Percentiles rank a stretch among this genome's conserved stretches.
phyloP scores from a whole-genome alignment of 1,139 yeast genomes.

The Entelexis paramagnoliae region DNA sequence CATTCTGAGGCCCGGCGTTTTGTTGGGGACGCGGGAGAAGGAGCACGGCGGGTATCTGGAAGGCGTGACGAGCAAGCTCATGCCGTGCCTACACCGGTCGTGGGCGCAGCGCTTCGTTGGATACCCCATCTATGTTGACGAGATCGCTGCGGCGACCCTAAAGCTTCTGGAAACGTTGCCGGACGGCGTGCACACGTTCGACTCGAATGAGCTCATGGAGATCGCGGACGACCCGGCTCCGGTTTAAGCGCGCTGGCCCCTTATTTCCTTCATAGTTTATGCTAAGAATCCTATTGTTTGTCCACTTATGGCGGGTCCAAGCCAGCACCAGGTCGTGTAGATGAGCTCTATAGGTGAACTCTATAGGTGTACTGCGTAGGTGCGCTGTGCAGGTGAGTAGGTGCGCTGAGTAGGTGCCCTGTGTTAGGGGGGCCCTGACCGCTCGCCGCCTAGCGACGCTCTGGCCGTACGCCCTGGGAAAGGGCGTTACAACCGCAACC shows the following conservation, averaged over 20 bases:
- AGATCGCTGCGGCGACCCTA: conserved; percentile 20
- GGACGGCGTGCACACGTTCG: conserved; percentile 19
- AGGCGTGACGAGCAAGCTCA: neutral
- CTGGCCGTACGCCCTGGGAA: neutral
- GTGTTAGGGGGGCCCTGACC: too few relatives aligned
- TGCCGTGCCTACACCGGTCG: conserved; percentile 16
- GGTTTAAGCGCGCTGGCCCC: too few relatives aligned
- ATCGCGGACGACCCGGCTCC: neutral
- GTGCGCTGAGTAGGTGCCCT: neutral
- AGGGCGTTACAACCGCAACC: neutral
- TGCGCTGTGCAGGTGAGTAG: too few relatives aligned
- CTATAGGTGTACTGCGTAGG: too few relatives aligned
- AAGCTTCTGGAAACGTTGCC: conserved; percentile 13
- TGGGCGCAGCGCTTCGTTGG: conserved; percentile 9
- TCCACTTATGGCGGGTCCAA: too few relatives aligned
- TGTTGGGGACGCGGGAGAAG: conserved; percentile 41
- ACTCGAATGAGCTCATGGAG: conserved; percentile 11
- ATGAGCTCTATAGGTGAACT: too few relatives aligned
- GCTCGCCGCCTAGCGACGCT: neutral
- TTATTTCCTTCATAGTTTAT: too few relatives aligned
- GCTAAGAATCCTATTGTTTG: too few relatives aligned
- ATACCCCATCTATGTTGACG: conserved; percentile 20
- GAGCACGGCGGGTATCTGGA: conserved; percentile 10
- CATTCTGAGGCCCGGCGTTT: conserved; percentile 58
- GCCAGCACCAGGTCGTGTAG: too few relatives aligned